These are phyloP conservation scores for Poteriospumella lacustris DNA, from an alignment of 108 stramenopile genomes.

Conservation along the genomic window DNA sequence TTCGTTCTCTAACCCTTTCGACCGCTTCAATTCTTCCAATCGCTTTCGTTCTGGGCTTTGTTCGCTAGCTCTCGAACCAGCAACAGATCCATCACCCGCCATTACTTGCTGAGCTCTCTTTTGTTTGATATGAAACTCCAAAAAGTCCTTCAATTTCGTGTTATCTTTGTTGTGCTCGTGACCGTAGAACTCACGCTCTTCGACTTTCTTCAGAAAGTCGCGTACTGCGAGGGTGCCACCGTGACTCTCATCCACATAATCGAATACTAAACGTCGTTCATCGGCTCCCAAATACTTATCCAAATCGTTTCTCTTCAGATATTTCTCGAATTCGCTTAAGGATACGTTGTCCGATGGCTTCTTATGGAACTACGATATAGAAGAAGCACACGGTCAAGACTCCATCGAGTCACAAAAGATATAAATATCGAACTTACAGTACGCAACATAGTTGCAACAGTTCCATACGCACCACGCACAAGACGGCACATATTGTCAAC, in stretches of 20 bases:
- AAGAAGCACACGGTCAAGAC: neutral
- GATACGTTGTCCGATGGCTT: neutral
- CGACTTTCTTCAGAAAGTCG: neutral
- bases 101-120: neutral
- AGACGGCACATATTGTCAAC: neutral
- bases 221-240: neutral
- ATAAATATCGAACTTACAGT: too few species aligned
- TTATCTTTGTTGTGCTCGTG: neutral
- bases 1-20: neutral
- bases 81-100: neutral
- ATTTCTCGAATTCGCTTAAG: neutral
- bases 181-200: neutral
- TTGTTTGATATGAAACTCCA: neutral
- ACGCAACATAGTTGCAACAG: neutral
- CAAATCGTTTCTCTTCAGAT: neutral
- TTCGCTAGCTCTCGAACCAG: neutral
- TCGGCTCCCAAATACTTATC: neutral
- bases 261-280: neutral
- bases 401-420: too few species aligned
- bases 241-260: neutral
- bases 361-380: neutral
- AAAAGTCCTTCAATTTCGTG: neutral
- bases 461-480: neutral
- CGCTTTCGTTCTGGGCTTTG: neutral
- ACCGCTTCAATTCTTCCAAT: neutral